Conservation (phyloP, 2,329 filamentous ascomycete genomes). For the Colletotrichum australisinense region DNA sequence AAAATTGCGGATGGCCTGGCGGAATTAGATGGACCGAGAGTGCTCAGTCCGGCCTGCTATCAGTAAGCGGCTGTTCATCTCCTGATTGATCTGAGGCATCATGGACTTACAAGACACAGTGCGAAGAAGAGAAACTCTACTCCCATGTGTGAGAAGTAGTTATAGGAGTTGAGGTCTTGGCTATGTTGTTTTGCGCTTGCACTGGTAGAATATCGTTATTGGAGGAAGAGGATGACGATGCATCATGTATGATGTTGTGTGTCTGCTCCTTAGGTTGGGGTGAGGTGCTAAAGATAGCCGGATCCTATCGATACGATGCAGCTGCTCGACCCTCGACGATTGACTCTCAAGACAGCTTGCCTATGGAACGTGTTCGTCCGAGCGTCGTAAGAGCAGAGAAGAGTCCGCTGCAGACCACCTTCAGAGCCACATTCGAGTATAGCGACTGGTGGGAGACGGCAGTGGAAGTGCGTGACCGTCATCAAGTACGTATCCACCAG, state of each 20-base stretch:
- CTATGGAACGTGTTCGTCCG: slow-evolving; percentile 51
- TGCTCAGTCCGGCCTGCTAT: not conserved
- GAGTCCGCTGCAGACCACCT: slow-evolving; percentile 56
- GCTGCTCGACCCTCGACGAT: not conserved
- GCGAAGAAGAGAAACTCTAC: not conserved
- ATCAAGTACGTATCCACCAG: slow-evolving; percentile 51
- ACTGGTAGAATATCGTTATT: not conserved
- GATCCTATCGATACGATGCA: not conserved
- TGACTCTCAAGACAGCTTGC: slow-evolving; percentile 55
- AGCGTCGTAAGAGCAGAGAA: slow-evolving; percentile 59
- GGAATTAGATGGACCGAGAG: not conserved
- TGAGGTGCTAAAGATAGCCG: not conserved
- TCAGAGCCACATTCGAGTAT: slow-evolving; percentile 56
- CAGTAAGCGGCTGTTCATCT: not conserved
- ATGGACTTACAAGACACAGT: not conserved
- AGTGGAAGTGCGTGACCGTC: slow-evolving; percentile 48
- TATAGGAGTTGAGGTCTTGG: not conserved
- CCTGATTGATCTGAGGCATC: too few species aligned
- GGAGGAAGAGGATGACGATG: not conserved
- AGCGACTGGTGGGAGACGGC: slow-evolving; percentile 47
- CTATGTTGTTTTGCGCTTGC: not conserved
- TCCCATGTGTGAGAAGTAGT: not conserved
- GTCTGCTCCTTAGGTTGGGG: not conserved
- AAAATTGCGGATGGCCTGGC: not conserved
- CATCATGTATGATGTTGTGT: not conserved